Evolutionary conservation across 768 basidiomycete genomes (phyloP), one percentile per base, ranked within the genome.

Genomic region (Lactarius trivialis): DNA sequence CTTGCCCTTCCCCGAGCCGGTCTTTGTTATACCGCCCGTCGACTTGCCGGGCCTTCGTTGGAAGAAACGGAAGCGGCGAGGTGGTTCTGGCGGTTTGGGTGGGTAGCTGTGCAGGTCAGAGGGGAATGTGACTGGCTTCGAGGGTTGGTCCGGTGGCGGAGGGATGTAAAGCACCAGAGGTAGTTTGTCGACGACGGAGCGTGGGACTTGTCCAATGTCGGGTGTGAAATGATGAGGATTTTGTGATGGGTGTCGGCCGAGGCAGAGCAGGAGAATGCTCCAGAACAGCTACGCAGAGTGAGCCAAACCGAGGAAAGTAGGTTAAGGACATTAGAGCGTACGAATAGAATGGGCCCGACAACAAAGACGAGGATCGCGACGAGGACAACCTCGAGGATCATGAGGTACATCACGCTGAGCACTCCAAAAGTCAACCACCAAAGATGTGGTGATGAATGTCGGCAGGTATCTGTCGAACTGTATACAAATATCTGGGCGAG

Each of bases 381-480:
- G 5, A 92, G 67, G 59, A 92, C 71, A 54, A 93, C 84, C 72
- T 93, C 84, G 45, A 84, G 73, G 33, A 85, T 73, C 78, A 88
- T 84, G 58, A 92, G 68, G 70, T 93, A 93, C 77, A 89, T 85
- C 45, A 89, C 82, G 73, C 87, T 85, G 15, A 93, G 75, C 67
- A 93, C 85, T 37, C 83, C 86, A 71, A 93, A 91, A 24, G 82
- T 83, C 51, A 92, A 81, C 89, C 89, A 93, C 91, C 91, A 93
- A 36, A 93, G 75, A 66, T 91, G 87, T 8, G 91, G 91, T 14
- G 91, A 82, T 0, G 86, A 77, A 60, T 78, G 73, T 21, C 91
- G 85, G 61, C 91, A 93, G 17, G 85, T 82, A 65, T 85, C 77
- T 32, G 89, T 75, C 8, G 90, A 88, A 17, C 88, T 88, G 69